Percentiles rank a stretch among this genome's conserved stretches.
Conservation (phyloP, 1,139 yeast genomes). For the Candida sp. region DNA sequence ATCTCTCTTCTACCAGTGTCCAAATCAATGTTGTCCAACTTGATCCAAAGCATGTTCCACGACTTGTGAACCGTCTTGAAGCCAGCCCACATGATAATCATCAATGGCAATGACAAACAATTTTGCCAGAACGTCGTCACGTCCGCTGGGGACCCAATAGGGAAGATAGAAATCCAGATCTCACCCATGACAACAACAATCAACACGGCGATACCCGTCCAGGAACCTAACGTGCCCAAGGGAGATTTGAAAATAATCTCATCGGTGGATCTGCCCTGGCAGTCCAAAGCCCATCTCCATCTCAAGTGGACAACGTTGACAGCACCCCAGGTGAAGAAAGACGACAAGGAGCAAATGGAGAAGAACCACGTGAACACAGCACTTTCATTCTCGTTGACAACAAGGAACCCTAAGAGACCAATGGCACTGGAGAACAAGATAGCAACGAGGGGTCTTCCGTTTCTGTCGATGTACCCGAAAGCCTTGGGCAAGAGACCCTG, state of each 20-base stretch:
- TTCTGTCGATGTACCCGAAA: slow-evolving; percentile 58
- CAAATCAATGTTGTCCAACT: slow-evolving; percentile 46
- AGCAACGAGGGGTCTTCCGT: slow-evolving; percentile 62
- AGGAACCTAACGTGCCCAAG: slow-evolving; percentile 53
- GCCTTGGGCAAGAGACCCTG: slow-evolving; percentile 47
- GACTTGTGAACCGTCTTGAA: slow-evolving; percentile 30
- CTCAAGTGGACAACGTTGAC: slow-evolving; percentile 43
- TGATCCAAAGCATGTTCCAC: slow-evolving; percentile 33
- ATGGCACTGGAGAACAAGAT: slow-evolving; percentile 52
- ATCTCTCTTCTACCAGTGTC: slow-evolving; percentile 56
- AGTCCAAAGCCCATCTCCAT: slow-evolving; percentile 40
- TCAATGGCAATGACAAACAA: slow-evolving; percentile 53
- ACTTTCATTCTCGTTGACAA: slow-evolving; percentile 49
- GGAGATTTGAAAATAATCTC: slow-evolving; percentile 54
- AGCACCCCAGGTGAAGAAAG: slow-evolving; percentile 58
- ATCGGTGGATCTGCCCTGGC: slow-evolving; percentile 39
- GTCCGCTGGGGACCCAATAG: slow-evolving; percentile 38
- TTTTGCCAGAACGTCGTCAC: slow-evolving; percentile 45
- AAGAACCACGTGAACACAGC: slow-evolving; percentile 68
- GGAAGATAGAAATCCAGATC: slow-evolving; percentile 51
- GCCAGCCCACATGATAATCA: slow-evolving; percentile 37
- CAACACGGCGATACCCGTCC: slow-evolving; percentile 42
- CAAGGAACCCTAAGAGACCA: slow-evolving; percentile 69
- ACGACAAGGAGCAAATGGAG: slow-evolving; percentile 65
- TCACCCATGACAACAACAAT: slow-evolving; percentile 50